phyloP scores from a whole-genome alignment of 139 green algal genomes.

The Raphidocelis subcapitata region DNA sequence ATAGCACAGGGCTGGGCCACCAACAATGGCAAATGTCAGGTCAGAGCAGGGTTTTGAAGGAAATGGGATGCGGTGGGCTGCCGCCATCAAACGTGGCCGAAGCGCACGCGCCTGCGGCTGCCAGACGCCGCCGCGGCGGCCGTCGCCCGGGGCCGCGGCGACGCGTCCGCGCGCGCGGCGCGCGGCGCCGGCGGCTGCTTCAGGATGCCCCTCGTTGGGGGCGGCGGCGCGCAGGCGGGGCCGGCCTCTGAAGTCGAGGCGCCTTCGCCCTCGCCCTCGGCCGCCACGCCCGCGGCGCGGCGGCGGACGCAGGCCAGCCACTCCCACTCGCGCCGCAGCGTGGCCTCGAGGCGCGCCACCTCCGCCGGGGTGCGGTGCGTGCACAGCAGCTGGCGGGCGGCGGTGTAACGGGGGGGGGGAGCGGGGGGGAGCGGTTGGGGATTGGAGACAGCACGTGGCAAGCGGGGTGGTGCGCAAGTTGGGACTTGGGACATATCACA shows the following conservation, averaged over 20 bases:
- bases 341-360: neutral
- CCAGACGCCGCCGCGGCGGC: neutral
- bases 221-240: neutral
- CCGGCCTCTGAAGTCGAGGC: neutral
- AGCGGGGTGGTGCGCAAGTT: neutral
- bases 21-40: too few species aligned
- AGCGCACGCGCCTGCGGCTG: too few species aligned
- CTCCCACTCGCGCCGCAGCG: neutral
- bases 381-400: neutral
- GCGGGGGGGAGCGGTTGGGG: neutral
- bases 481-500: too few species aligned
- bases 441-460: neutral
- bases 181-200: neutral
- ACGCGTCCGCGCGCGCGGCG: neutral
- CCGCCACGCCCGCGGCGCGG: neutral
- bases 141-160: neutral
- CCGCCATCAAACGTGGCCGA: too few species aligned
- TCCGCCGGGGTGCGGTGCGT: neutral
- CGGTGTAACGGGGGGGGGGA: neutral
- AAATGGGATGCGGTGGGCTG: too few species aligned
- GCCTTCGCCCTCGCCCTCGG: neutral
- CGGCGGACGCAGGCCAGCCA: constrained; percentile 11
- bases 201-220: neutral
- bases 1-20: too few species aligned
- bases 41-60: too few species aligned